Evolutionary conservation across 805 yeast genomes (phyloP).

Genomic region (Pichia paraexigua): DNA sequence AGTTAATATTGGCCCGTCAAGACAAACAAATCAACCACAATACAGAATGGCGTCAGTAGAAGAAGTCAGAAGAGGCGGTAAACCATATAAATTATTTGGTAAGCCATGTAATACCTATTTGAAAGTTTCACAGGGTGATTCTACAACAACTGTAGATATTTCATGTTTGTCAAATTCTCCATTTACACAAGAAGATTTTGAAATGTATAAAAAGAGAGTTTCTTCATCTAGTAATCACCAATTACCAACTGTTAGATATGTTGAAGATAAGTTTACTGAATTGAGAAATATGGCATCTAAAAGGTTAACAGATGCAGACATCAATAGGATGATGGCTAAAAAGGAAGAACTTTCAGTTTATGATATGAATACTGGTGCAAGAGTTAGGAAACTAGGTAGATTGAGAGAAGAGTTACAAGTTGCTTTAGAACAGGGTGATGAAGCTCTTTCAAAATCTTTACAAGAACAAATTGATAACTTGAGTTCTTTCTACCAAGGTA

Average conservation of each 20-base stretch:
- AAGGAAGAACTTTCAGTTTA: constrained; percentile 55
- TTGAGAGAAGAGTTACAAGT: constrained; percentile 67
- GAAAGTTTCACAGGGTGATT: constrained; percentile 73
- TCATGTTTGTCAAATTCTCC: constrained; percentile 72
- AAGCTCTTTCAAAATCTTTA: constrained; percentile 36
- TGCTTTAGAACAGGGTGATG: constrained; percentile 54
- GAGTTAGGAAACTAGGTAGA: constrained; percentile 66
- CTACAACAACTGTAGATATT: constrained; percentile 69
- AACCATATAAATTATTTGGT: constrained; percentile 35
- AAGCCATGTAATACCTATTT: constrained; percentile 46
- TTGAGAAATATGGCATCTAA: constrained; percentile 55
- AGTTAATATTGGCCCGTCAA: constrained; percentile 70
- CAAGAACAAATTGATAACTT: constrained; percentile 36
- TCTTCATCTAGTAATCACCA: constrained; percentile 42
- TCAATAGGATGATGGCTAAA: constrained; percentile 68
- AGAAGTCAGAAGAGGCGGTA: constrained; percentile 37
- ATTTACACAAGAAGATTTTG: constrained; percentile 64
- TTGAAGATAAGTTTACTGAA: constrained; percentile 57
- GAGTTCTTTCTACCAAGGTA: constrained; percentile 29
- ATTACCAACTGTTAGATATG: constrained; percentile 56
- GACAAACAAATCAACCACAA: constrained; percentile 49
- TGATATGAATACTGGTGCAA: constrained; percentile 55
- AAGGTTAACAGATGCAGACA: constrained; percentile 62
- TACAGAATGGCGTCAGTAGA: constrained; percentile 83
- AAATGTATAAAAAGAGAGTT: constrained; percentile 55